These are phyloP conservation scores for Rhytidhysteron rufulum DNA, from an alignment of 2,329 filamentous ascomycete genomes.

Conservation along the genomic window DNA sequence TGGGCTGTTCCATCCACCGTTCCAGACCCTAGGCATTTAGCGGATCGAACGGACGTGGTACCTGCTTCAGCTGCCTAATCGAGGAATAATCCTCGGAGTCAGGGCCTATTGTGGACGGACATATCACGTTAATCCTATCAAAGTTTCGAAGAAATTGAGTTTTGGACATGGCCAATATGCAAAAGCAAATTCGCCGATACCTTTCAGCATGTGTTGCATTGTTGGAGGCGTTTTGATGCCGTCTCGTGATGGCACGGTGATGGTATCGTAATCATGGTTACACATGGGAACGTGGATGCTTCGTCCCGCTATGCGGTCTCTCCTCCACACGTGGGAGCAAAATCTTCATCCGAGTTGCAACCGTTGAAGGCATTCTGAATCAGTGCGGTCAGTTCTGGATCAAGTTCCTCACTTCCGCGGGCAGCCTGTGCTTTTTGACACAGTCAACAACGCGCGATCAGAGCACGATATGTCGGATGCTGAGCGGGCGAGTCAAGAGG, in stretches of 20 bases:
- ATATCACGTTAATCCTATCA: constrained; percentile 18
- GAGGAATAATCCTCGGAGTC: constrained; percentile 16
- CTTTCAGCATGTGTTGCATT: constrained; percentile 7
- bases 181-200: constrained; percentile 3
- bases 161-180: constrained; percentile 9
- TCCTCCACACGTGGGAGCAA: not conserved
- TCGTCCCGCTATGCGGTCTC: constrained; percentile 5
- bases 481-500: constrained; percentile 21
- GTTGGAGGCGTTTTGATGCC: constrained; percentile 4
- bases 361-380: constrained; percentile 1
- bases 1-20: constrained; percentile 17
- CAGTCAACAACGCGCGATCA: too few relatives aligned
- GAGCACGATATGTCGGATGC: too few relatives aligned
- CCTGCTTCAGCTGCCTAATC: constrained; percentile 25
- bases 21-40: constrained; percentile 20
- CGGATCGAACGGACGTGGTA: constrained; percentile 3
- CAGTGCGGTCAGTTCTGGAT: not conserved
- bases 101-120: constrained; percentile 18
- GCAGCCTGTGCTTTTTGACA: not conserved
- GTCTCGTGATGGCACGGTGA: constrained; percentile 17
- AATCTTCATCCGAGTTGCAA: not conserved
- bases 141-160: constrained; percentile 24
- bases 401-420: not conserved
- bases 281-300: too few relatives aligned
- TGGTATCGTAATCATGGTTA: too few relatives aligned